These are phyloP conservation scores for Toxicodendron radicans DNA, from an alignment of 345 rosid genomes.

Conservation along the genomic window DNA sequence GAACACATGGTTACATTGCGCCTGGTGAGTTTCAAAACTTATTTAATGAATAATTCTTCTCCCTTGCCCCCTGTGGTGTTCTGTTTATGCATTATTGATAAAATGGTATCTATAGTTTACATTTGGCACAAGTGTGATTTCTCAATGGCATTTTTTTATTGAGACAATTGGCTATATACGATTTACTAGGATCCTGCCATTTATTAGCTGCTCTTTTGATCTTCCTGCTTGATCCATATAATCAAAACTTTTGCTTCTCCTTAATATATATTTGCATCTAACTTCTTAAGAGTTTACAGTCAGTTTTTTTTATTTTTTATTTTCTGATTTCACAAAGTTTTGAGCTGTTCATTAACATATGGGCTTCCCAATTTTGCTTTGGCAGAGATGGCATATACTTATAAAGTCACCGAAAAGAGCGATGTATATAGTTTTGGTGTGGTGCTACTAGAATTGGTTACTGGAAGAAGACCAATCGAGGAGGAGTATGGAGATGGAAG, in stretches of 20 bases:
- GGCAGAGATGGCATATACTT: constrained; percentile 81
- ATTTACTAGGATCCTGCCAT: no score
- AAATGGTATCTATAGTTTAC: no score
- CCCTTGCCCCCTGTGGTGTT: not conserved
- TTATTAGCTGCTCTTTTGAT: not conserved
- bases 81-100: not conserved
- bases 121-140: not conserved
- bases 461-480: constrained; percentile 59
- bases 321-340: not conserved
- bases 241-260: no score
- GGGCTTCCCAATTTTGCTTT: not conserved
- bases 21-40: constrained; percentile 60
- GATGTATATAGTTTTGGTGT: constrained; percentile 91
- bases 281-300: not conserved
- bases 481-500: constrained; percentile 77
- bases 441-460: constrained; percentile 71
- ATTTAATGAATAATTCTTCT: not conserved
- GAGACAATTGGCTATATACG: not conserved
- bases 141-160: not conserved
- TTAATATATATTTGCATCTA: not conserved
- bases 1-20: constrained; percentile 91
- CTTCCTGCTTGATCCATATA: no score
- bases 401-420: constrained; percentile 66
- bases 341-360: constrained; percentile 8
- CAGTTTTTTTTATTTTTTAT: not conserved